phyloP scores from a whole-genome alignment of 2,329 filamentous ascomycete genomes.

The Beauveria varroae region DNA sequence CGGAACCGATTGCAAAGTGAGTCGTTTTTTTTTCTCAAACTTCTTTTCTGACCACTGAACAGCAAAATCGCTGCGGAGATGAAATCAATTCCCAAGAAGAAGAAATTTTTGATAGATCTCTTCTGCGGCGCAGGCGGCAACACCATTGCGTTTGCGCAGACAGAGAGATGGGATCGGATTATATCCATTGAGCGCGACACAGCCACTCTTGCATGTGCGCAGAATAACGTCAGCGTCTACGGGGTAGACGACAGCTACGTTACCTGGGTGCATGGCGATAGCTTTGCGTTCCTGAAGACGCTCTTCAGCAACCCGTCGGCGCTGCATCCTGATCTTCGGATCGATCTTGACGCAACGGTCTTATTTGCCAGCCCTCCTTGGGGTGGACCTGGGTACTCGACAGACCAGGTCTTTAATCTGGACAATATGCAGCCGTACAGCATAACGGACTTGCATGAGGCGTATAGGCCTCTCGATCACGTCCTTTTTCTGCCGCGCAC shows the following conservation, averaged over 20 bases:
- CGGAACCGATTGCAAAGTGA: conserved; percentile 81
- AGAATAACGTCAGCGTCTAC: conserved; percentile 84
- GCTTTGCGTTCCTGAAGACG: conserved; percentile 63
- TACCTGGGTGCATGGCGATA: conserved; percentile 81
- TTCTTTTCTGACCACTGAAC: conserved; percentile 16
- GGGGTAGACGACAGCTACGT: conserved; percentile 65
- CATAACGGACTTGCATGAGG: conserved; percentile 52
- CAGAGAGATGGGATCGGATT: conserved; percentile 70
- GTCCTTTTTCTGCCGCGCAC: conserved; percentile 82
- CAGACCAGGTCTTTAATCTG: conserved; percentile 70
- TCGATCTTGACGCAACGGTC: conserved; percentile 35
- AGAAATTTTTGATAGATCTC: conserved; percentile 69
- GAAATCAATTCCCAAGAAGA: conserved; percentile 43
- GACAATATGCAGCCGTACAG: conserved; percentile 84
- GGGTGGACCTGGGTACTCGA: conserved; percentile 50
- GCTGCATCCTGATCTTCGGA: conserved; percentile 31
- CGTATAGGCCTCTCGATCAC: conserved; percentile 52
- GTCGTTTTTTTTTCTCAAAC: conserved; percentile 18
- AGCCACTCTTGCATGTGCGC: conserved; percentile 76
- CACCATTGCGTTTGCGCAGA: conserved; percentile 84
- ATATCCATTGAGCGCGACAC: conserved; percentile 84
- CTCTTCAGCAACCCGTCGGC: conserved; percentile 28
- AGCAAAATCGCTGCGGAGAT: conserved; percentile 73
- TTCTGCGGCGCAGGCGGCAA: conserved; percentile 94
- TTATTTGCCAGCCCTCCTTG: conserved; percentile 54